These are phyloP conservation scores for Aspergillus sp. DNA, from an alignment of 2,329 filamentous ascomycete species.

Conservation along the genomic window DNA sequence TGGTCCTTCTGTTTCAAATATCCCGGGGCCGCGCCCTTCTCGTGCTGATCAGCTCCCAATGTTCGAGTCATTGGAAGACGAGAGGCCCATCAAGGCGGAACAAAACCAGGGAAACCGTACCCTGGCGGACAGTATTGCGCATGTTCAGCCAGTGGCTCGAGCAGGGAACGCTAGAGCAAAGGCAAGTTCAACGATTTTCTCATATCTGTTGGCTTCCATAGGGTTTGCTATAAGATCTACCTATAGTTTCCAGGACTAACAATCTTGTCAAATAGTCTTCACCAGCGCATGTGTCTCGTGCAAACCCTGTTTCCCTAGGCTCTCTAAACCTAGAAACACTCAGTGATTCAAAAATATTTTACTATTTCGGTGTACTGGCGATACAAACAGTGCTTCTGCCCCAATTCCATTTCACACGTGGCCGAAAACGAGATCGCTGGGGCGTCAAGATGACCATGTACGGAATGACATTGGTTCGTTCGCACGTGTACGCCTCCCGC, in stretches of 20 bases:
- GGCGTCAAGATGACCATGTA: slow-evolving; percentile 35
- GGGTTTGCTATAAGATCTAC: neutral
- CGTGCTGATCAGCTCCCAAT: neutral
- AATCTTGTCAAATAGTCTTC: slow-evolving; percentile 5
- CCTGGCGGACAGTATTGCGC: neutral
- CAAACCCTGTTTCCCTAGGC: neutral
- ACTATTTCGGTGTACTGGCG: slow-evolving; percentile 38
- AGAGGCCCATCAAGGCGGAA: neutral
- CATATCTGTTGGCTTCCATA: neutral
- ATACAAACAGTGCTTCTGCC: slow-evolving; percentile 32
- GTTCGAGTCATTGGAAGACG: neutral
- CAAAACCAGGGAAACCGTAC: neutral
- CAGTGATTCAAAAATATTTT: slow-evolving; percentile 30
- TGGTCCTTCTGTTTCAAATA: neutral
- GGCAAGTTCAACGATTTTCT: neutral
- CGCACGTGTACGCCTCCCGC: slow-evolving; percentile 18
- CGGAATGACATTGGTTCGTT: slow-evolving; percentile 30
- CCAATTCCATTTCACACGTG: slow-evolving; percentile 27
- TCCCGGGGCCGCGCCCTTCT: neutral
- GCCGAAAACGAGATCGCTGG: slow-evolving; percentile 25
- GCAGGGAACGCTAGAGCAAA: neutral
- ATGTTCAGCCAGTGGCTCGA: neutral
- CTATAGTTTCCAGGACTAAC: neutral
- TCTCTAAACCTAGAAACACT: slow-evolving; percentile 20
- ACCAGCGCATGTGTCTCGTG: neutral